phyloP scores from a whole-genome alignment of 164 flowering plant genomes.

The Liriodendron chinense region DNA sequence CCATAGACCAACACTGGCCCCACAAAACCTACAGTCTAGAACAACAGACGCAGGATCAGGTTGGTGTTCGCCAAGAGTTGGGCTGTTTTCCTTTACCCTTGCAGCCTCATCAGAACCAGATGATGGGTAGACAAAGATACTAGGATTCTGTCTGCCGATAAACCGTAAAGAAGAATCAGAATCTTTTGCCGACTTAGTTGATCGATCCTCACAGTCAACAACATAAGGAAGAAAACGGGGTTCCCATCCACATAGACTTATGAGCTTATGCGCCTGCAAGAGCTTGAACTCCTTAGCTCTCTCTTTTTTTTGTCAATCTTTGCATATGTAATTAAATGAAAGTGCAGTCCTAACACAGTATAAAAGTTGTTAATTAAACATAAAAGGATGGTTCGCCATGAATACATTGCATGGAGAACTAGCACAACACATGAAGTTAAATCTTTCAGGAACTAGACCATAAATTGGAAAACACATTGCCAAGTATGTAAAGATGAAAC shows the following conservation, averaged over 20 bases:
- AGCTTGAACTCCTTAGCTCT: constrained; percentile 10
- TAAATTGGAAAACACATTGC: neutral
- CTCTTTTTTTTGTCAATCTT: too few relatives aligned
- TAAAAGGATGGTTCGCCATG: neutral
- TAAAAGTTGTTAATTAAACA: neutral
- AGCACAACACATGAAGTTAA: neutral
- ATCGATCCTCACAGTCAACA: constrained; percentile 53
- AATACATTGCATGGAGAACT: neutral
- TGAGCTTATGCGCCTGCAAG: constrained; percentile 79
- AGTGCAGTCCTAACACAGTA: neutral
- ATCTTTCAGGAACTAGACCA: neutral
- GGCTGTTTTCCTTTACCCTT: constrained; percentile 24
- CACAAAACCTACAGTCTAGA: constrained; percentile 83
- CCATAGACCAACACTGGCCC: constrained; percentile 92
- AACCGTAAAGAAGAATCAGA: constrained; percentile 18
- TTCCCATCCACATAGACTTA: constrained; percentile 95
- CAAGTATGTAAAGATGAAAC: neutral
- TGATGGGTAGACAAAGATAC: constrained; percentile 17
- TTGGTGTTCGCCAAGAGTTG: constrained; percentile 14
- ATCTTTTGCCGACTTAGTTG: constrained; percentile 30
- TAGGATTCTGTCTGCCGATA: constrained; percentile 24
- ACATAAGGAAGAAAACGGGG: constrained; percentile 67
- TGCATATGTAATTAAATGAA: neutral
- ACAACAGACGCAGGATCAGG: constrained; percentile 76
- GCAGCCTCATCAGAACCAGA: constrained; percentile 22